These are phyloP conservation scores for Evernia prunastri DNA, from an alignment of 495 filamentous ascomycete genomes.

Conservation along the genomic window DNA sequence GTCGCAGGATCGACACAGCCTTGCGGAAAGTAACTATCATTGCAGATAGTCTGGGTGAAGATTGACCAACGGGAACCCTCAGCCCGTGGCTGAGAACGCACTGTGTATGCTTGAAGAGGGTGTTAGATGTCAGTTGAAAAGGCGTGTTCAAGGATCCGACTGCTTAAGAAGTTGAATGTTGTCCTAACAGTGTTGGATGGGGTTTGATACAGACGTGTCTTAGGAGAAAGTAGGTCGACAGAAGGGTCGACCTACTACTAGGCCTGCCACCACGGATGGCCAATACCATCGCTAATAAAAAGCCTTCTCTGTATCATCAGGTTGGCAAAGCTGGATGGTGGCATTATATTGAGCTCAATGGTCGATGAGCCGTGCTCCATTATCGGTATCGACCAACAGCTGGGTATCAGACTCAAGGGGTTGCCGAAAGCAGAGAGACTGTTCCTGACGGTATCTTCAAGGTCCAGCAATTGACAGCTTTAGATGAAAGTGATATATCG, in stretches of 20 bases:
- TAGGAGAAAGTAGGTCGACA: neutral
- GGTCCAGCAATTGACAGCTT: neutral
- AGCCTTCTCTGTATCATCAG: neutral
- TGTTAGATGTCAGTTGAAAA: neutral
- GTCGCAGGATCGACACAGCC: neutral
- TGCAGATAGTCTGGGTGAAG: neutral
- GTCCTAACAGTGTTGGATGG: neutral
- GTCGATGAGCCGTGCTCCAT: neutral
- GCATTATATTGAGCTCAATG: neutral
- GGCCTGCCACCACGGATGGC: neutral
- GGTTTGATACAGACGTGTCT: neutral
- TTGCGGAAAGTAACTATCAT: neutral
- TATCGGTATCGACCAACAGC: neutral
- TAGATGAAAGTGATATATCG: neutral
- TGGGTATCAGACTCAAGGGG: neutral
- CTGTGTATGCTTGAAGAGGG: neutral
- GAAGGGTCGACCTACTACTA: neutral
- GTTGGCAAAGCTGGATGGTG: neutral
- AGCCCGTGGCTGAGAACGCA: neutral
- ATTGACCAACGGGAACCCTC: neutral
- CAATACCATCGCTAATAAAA: neutral
- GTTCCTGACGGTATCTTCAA: neutral
- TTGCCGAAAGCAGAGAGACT: neutral
- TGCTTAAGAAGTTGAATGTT: neutral
- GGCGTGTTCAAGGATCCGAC: neutral